Percentiles rank a stretch among this genome's conserved stretches.
phyloP scores from a whole-genome alignment of 331 rosid species.

The Phaseolus coccineus region DNA sequence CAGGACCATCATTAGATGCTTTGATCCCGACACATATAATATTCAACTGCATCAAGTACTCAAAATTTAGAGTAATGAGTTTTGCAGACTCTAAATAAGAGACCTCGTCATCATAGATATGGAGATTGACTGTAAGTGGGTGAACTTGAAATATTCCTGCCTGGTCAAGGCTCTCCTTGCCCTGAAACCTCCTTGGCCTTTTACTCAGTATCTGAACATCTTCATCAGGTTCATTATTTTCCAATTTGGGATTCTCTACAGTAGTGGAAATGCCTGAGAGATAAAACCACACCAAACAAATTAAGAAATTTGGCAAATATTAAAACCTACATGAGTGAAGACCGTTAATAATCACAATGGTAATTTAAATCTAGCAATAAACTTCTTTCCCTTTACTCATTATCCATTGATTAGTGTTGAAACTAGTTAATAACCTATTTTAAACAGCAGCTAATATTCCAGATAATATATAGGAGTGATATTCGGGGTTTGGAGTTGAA shows the following conservation, averaged over 20 bases:
- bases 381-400: background rate
- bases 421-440: slow-evolving; percentile 10
- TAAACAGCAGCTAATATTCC: background rate
- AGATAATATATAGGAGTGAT: background rate
- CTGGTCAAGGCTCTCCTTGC: slow-evolving; percentile 65
- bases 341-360: background rate
- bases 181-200: slow-evolving; percentile 63
- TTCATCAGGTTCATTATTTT: slow-evolving; percentile 67
- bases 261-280: slow-evolving; percentile 58
- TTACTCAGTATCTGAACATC: slow-evolving; percentile 73
- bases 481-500: background rate
- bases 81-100: slow-evolving; percentile 64
- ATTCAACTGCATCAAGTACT: slow-evolving; percentile 75
- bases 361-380: background rate
- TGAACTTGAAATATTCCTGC: slow-evolving; percentile 66
- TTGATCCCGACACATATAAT: slow-evolving; percentile 80
- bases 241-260: slow-evolving; percentile 56
- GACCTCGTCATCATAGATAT: slow-evolving; percentile 66
- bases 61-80: slow-evolving; percentile 72
- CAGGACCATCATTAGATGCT: slow-evolving; percentile 65
- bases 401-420: background rate
- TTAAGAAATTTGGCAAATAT: background rate
- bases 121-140: slow-evolving; percentile 69
- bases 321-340: background rate
- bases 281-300: slow-evolving; percentile 30